phyloP scores from a whole-genome alignment of 2,329 filamentous ascomycete species.

The Cladosporium sp. region DNA sequence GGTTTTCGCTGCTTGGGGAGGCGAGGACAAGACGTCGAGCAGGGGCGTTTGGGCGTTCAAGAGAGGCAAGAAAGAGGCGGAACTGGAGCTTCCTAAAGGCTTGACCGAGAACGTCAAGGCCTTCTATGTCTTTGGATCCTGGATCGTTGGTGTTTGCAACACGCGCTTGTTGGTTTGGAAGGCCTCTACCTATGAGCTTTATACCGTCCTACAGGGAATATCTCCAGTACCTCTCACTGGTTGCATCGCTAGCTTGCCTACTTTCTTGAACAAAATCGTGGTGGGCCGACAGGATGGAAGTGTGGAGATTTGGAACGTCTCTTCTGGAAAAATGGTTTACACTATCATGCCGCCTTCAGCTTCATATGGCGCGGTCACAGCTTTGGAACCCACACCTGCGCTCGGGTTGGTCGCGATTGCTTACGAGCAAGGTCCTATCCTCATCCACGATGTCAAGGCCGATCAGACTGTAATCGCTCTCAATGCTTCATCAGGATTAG shows the following conservation, averaged over 20 bases:
- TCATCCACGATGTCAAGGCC: conserved; percentile 75
- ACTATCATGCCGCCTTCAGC: conserved; percentile 74
- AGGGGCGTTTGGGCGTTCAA: conserved; percentile 88
- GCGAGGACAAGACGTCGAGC: conserved; percentile 45
- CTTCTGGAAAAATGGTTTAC: conserved; percentile 84
- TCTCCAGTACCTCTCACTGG: conserved; percentile 65
- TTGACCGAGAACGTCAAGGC: conserved; percentile 68
- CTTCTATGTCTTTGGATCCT: conserved; percentile 80
- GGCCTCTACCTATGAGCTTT: conserved; percentile 75
- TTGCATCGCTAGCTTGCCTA: conserved; percentile 82
- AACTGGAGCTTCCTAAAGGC: conserved; percentile 65
- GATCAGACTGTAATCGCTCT: conserved; percentile 64
- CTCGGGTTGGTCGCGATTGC: conserved; percentile 84
- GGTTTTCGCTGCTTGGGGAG: conserved; percentile 86
- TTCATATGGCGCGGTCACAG: conserved; percentile 76
- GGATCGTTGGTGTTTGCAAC: conserved; percentile 76
- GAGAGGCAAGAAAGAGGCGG: conserved; percentile 76
- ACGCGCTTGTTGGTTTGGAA: conserved; percentile 89
- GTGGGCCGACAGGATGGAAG: conserved; percentile 81
- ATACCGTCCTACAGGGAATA: conserved; percentile 69
- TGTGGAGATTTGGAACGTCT: conserved; percentile 97
- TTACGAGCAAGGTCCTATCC: conserved; percentile 72
- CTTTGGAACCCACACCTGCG: conserved; percentile 77
- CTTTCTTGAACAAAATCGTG: conserved; percentile 93
- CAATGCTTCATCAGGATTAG: conserved; percentile 55